Evolutionary conservation across 2,329 filamentous ascomycete genomes (phyloP).

Genomic region (Venturia asperata): DNA sequence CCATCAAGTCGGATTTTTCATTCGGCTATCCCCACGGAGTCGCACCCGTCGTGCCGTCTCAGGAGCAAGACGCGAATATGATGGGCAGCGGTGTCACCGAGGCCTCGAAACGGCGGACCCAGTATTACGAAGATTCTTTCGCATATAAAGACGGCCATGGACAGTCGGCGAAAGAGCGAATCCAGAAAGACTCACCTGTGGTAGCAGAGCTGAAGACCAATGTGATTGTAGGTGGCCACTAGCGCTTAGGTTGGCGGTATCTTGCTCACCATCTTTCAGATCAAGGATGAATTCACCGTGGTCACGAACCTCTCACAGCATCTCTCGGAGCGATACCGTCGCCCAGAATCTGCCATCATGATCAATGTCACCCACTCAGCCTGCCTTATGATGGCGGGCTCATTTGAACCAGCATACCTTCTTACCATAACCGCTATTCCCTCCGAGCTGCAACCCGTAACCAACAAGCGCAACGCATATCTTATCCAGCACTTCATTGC

Average conservation of each 20-base stretch:
- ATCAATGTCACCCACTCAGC: constrained; percentile 69
- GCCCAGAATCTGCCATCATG: constrained; percentile 65
- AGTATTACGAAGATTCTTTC: constrained; percentile 31
- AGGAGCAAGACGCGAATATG: background rate
- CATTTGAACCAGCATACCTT: constrained; percentile 72
- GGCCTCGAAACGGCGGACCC: constrained; percentile 16
- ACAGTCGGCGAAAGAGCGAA: constrained; percentile 32
- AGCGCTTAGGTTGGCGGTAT: constrained; percentile 23
- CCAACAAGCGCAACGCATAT: constrained; percentile 74
- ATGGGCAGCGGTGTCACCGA: constrained; percentile 3
- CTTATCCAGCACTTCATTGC: constrained; percentile 70
- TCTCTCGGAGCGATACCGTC: constrained; percentile 67
- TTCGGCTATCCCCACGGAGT: background rate
- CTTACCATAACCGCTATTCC: constrained; percentile 66
- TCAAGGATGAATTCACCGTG: constrained; percentile 68
- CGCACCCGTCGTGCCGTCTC: background rate
- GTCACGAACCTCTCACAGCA: constrained; percentile 66
- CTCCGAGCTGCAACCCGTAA: constrained; percentile 60
- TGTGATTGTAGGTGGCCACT: constrained; percentile 40
- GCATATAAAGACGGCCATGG: constrained; percentile 27
- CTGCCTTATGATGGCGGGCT: constrained; percentile 67
- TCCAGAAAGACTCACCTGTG: constrained; percentile 41
- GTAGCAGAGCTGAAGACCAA: constrained; percentile 44
- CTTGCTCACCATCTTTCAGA: constrained; percentile 38
- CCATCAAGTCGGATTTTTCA: background rate